These are phyloP conservation scores for Pugionium dolabratum DNA, from an alignment of 345 rosid genomes.

Conservation along the genomic window DNA sequence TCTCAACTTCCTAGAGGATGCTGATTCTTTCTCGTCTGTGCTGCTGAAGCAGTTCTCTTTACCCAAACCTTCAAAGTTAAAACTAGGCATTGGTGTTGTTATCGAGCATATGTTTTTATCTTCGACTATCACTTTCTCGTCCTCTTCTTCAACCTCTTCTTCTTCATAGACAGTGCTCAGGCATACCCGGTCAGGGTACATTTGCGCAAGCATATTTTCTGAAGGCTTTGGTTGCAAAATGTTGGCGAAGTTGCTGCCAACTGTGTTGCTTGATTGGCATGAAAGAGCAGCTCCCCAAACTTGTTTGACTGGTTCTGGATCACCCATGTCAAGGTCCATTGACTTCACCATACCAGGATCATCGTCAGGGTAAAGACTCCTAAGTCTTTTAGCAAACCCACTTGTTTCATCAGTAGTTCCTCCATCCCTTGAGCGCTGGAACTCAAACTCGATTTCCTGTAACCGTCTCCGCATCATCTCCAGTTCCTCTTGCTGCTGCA, in stretches of 20 bases:
- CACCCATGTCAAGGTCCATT: slow-evolving; percentile 97
- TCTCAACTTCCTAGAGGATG: slow-evolving; percentile 58
- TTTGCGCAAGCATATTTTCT: slow-evolving; percentile 45
- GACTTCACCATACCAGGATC: slow-evolving; percentile 95
- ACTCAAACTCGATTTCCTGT: slow-evolving; percentile 72
- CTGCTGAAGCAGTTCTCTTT: slow-evolving; percentile 31
- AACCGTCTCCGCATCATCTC: slow-evolving; percentile 78
- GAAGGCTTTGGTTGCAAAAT: slow-evolving; percentile 42
- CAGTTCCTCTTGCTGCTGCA: slow-evolving; percentile 87
- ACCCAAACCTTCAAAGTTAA: neutral
- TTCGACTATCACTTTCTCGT: slow-evolving; percentile 78
- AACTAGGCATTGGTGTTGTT: slow-evolving; percentile 6
- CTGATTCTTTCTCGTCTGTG: slow-evolving; percentile 47
- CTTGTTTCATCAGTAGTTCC: slow-evolving; percentile 48
- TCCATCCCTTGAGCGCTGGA: slow-evolving; percentile 44
- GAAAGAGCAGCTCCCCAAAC: slow-evolving; percentile 37
- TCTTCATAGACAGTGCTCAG: slow-evolving; percentile 94
- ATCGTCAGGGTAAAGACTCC: slow-evolving; percentile 64
- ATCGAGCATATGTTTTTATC: slow-evolving; percentile 61
- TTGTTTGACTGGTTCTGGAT: slow-evolving; percentile 56
- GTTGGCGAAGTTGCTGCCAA: slow-evolving; percentile 35
- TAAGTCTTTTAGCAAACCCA: slow-evolving; percentile 70
- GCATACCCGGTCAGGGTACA: slow-evolving; percentile 56
- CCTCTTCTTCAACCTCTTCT: slow-evolving; percentile 78
- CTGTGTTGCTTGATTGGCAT: slow-evolving; percentile 31